Base-by-base conservation (phyloP, 2,329 filamentous ascomycete genomes). In the Botrytis cinerea region DNA sequence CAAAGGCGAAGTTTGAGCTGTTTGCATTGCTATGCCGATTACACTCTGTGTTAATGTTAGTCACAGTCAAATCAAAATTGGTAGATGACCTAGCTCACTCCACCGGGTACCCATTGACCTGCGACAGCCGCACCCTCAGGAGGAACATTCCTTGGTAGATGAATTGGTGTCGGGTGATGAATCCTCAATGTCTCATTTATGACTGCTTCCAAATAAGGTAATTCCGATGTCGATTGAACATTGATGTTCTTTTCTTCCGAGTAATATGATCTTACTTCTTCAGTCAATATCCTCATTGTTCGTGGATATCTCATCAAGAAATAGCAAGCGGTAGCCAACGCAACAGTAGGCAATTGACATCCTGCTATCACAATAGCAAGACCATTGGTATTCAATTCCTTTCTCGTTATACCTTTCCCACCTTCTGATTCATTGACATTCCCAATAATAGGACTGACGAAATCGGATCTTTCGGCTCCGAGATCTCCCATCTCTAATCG, bases 221-320 rank as follows among this genome's bases (percentile, higher is more conserved):
- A 51, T 38, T 63, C 32, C 9, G 25, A 60, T 10, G 62, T 61
- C 10, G 61, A 57, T 25, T 48, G 45, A 12, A 84, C 71, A 38
- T 77, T 82, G 66, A 87, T 85, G 4, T 86, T 82, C 0, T 80
- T 78, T 40, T 83, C 79, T 0, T 63, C 75, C 1, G 73, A 72
- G 71, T 86, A 86, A 0, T 79, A 45, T 0, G 78, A 76, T 0
- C 84, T 83, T 0, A 87, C 78, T 77, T 87, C 85, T 0, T 80
- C 28, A 0, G 75, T 77, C 12, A 85, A 60, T 45, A 77, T 82
- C 74, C 78, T 62, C 9, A 83, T 74, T 1, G 73, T 76, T 0
- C 77, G 71, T 0, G 82, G 83, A 57, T 83, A 81, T 12, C 68
- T 79, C 1, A 79, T 72, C 6, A 84, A 77, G 46, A 74, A 67